These are phyloP conservation scores for Phlebiopsis gigantea DNA, from an alignment of 768 basidiomycete genomes.

Conservation along the genomic window DNA sequence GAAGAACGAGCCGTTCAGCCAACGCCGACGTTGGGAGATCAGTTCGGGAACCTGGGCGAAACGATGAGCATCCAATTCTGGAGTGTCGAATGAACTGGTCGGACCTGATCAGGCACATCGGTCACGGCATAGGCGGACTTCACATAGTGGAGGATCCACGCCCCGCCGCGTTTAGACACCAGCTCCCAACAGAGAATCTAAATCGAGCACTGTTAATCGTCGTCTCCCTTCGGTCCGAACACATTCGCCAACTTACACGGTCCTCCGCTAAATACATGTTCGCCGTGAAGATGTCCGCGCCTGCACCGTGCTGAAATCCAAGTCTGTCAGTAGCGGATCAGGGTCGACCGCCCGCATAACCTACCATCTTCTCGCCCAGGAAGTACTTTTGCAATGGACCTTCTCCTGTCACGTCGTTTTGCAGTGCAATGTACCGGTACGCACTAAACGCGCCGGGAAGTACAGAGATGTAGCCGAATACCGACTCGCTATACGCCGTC, in stretches of 20 bases:
- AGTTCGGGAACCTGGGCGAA: constrained; percentile 72
- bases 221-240: neutral
- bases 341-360: constrained; percentile 10
- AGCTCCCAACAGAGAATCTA: constrained; percentile 96
- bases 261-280: constrained; percentile 97
- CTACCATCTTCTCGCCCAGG: constrained; percentile 88
- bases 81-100: neutral
- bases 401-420: constrained; percentile 78
- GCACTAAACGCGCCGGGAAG: constrained; percentile 91
- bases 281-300: constrained; percentile 88
- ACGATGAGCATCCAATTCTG: neutral
- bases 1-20: constrained; percentile 99
- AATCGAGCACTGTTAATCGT: neutral
- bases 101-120: constrained; percentile 87
- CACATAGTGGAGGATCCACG: constrained; percentile 95
- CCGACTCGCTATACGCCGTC: constrained; percentile 47
- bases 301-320: constrained; percentile 60
- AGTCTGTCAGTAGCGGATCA: neutral
- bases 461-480: constrained; percentile 94
- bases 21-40: constrained; percentile 90
- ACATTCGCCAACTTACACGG: constrained; percentile 40
- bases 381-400: constrained; percentile 96
- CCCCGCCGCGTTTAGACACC: constrained; percentile 85
- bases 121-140: constrained; percentile 91
- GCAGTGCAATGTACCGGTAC: constrained; percentile 85